These are phyloP conservation scores for Solanum stenotomum DNA, from an alignment of 257 asterid species.

Conservation along the genomic window DNA sequence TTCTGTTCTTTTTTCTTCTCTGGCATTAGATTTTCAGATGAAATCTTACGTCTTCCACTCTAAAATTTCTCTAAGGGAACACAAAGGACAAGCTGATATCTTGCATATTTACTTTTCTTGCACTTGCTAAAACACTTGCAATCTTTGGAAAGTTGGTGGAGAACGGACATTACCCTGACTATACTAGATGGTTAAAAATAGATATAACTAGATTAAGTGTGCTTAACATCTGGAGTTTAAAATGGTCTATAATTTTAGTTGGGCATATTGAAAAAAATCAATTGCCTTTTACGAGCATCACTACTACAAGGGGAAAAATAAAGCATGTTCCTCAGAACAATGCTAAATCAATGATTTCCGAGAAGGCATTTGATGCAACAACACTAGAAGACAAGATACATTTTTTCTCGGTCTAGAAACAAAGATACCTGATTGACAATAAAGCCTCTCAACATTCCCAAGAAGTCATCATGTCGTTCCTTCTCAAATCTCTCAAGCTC, in stretches of 20 bases:
- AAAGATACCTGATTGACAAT: slow-evolving; percentile 77
- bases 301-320: neutral
- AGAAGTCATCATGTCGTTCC: slow-evolving; percentile 79
- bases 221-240: neutral
- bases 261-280: neutral
- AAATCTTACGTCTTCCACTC: neutral
- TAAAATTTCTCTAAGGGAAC: neutral
- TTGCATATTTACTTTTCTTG: neutral
- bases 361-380: neutral
- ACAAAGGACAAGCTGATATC: neutral
- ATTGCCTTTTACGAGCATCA: neutral
- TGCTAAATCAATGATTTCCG: neutral
- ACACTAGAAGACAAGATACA: neutral
- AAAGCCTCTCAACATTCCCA: slow-evolving; percentile 87
- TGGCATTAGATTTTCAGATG: neutral
- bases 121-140: neutral
- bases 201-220: neutral
- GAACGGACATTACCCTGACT: neutral
- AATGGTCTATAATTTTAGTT: neutral
- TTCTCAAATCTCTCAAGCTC: slow-evolving; percentile 85
- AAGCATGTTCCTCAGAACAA: neutral
- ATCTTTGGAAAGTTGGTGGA: neutral
- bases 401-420: neutral
- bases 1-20: neutral
- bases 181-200: neutral